Percentiles rank a stretch among this genome's conserved stretches.
Conservation (phyloP, 2,329 filamentous ascomycete species). For the Ramularia collo-cygni region DNA sequence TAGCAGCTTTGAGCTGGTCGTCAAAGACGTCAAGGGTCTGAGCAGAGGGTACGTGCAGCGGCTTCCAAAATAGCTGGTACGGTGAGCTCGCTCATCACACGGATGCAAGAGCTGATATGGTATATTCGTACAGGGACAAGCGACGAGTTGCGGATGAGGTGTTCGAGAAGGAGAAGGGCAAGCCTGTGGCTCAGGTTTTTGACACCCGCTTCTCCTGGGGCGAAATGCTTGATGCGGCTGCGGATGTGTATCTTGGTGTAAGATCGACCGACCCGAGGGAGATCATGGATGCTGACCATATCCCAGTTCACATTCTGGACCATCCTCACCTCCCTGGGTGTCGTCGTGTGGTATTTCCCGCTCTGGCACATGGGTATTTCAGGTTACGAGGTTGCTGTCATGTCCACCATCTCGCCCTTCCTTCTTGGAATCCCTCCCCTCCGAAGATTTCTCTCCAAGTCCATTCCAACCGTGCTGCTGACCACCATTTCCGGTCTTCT, state of each 20-base stretch:
- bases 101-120: slow-evolving; percentile 7
- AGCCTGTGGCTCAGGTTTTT: slow-evolving; percentile 63
- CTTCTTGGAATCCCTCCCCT: slow-evolving; percentile 66
- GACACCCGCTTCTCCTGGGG: slow-evolving; percentile 64
- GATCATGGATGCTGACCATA: slow-evolving; percentile 6
- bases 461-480: slow-evolving; percentile 58
- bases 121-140: slow-evolving; percentile 21
- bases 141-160: slow-evolving; percentile 24
- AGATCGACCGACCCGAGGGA: slow-evolving; percentile 29
- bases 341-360: slow-evolving; percentile 95
- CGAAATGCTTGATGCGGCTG: slow-evolving; percentile 70
- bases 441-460: slow-evolving; percentile 59
- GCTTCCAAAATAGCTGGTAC: slow-evolving; percentile 75
- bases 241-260: slow-evolving; percentile 89
- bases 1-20: slow-evolving; percentile 73
- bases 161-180: slow-evolving; percentile 54
- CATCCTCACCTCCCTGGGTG: slow-evolving; percentile 78
- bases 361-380: slow-evolving; percentile 99
- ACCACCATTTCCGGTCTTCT: slow-evolving; percentile 72
- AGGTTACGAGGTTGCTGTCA: slow-evolving; percentile 84
- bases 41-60: slow-evolving; percentile 98
- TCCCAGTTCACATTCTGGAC: slow-evolving; percentile 89
- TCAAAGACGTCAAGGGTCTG: slow-evolving; percentile 81
- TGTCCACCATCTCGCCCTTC: slow-evolving; percentile 75
- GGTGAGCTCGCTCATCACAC: slow-evolving; percentile 37